These are phyloP conservation scores for Colletotrichum paranaense DNA, from an alignment of 2,329 filamentous ascomycete genomes.

Conservation along the genomic window DNA sequence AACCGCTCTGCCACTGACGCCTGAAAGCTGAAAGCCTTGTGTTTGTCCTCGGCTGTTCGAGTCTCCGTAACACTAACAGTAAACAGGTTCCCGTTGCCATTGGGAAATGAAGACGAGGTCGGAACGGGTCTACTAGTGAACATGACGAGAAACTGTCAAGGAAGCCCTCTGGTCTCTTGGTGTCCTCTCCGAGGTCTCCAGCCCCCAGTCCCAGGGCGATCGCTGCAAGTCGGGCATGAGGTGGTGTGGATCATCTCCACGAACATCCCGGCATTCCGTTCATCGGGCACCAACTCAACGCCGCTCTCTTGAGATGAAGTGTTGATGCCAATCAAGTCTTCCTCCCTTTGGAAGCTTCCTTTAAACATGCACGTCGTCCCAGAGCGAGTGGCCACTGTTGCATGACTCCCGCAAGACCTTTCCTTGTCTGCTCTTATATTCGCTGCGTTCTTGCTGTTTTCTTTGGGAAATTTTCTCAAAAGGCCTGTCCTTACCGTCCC, in stretches of 20 bases:
- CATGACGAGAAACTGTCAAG: not conserved
- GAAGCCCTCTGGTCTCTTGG: not conserved
- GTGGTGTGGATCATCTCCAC: conserved; percentile 31
- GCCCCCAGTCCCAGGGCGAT: conserved; percentile 30
- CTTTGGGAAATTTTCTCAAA: not conserved
- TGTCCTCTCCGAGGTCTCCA: not conserved
- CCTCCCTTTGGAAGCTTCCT: conserved; percentile 10
- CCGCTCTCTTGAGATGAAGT: not conserved
- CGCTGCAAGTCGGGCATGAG: conserved; percentile 33
- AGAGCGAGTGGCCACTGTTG: not conserved
- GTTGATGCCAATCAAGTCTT: not conserved
- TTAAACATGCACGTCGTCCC: conserved; percentile 28
- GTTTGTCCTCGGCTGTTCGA: not conserved
- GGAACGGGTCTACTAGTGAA: not conserved
- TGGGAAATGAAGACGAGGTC: conserved; percentile 6
- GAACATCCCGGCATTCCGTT: conserved; percentile 26
- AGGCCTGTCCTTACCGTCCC: conserved; percentile 31
- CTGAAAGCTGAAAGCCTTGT: not conserved
- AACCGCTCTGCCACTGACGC: not conserved
- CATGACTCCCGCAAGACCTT: conserved; percentile 30
- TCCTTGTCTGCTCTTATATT: conserved; percentile 21
- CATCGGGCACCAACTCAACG: conserved; percentile 31
- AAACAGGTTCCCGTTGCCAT: conserved; percentile 7
- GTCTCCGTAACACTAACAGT: not conserved
- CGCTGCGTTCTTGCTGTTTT: not conserved